phyloP scores from a whole-genome alignment of 2,329 filamentous ascomycete genomes.

The Ascomycota sp. region DNA sequence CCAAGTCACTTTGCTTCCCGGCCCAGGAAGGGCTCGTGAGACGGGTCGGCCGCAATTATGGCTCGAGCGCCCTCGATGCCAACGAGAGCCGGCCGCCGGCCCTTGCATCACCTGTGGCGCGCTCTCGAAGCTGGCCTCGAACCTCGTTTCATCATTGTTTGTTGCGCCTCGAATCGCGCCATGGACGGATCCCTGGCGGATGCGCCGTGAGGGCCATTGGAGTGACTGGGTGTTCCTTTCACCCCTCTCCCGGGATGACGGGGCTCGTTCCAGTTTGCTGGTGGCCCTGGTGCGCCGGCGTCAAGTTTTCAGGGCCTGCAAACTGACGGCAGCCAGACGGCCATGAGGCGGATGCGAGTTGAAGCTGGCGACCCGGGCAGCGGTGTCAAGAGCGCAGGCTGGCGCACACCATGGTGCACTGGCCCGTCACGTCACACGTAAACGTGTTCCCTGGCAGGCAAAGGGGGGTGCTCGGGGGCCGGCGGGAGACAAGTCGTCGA shows the following conservation, averaged over 20 bases:
- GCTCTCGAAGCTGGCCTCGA: too few species aligned
- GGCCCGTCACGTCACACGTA: slow-evolving; percentile 1
- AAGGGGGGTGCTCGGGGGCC: background rate
- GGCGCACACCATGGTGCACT: background rate
- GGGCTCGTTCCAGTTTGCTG: too few species aligned
- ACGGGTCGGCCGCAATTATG: background rate
- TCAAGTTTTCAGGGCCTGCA: too few species aligned
- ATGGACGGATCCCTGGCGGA: too few species aligned
- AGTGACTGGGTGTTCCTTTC: too few species aligned
- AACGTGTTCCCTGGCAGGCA: background rate
- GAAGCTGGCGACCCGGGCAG: slow-evolving; percentile 1
- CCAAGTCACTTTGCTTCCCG: background rate
- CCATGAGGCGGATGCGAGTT: background rate
- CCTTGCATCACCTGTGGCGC: too few species aligned
- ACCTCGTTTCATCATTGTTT: too few species aligned
- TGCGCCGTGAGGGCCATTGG: too few species aligned
- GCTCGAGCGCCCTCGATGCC: background rate
- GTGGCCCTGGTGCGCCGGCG: too few species aligned
- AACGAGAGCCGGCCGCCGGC: background rate
- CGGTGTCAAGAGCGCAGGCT: background rate
- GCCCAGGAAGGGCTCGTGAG: background rate
- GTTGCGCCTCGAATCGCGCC: too few species aligned
- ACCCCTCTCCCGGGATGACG: too few species aligned
- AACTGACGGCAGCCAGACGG: background rate
- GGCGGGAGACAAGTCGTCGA: background rate